Percentiles rank a stretch among this genome's conserved stretches.
These are phyloP conservation scores for Trypanosoma caninum DNA, from an alignment of 208 protist genomes.

Conservation along the genomic window DNA sequence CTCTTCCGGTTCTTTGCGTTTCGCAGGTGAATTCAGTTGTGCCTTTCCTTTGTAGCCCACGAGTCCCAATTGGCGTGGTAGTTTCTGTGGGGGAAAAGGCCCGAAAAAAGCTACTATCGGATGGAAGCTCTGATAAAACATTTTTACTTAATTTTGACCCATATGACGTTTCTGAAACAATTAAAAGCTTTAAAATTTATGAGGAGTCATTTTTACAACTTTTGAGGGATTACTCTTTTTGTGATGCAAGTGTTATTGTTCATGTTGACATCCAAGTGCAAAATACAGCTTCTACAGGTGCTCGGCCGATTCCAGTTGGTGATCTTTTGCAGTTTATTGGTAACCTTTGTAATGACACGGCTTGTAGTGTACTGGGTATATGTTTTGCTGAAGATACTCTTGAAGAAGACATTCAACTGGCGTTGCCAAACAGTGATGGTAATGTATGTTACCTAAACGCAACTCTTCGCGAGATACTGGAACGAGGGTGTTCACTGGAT, in stretches of 20 bases:
- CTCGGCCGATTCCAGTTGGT: conserved; percentile 35
- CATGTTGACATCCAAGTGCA: conserved; percentile 41
- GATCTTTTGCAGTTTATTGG: conserved; percentile 55
- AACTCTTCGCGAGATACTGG: conserved; percentile 37
- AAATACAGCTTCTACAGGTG: not conserved
- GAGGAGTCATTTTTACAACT: conserved; percentile 32
- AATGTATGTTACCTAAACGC: conserved; percentile 54
- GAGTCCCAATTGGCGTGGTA: conserved; percentile 46
- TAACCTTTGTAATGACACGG: conserved; percentile 50
- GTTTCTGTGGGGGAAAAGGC: conserved; percentile 67
- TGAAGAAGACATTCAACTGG: conserved; percentile 26
- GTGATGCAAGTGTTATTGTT: conserved; percentile 45
- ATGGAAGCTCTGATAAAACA: conserved; percentile 28
- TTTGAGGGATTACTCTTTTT: conserved; percentile 33
- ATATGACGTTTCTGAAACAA: conserved; percentile 38
- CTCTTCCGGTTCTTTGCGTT: conserved; percentile 31
- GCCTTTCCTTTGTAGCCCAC: conserved; percentile 54
- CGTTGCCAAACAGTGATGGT: conserved; percentile 17
- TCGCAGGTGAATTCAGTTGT: conserved; percentile 46
- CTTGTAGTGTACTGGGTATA: conserved; percentile 44
- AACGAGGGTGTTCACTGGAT: conserved; percentile 31
- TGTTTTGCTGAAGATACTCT: conserved; percentile 40
- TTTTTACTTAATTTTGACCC: conserved; percentile 35
- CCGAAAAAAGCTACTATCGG: conserved; percentile 31
- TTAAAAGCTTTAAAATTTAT: conserved; percentile 28